Evolutionary conservation across 1,284 basidiomycete genomes (phyloP).

Genomic region (Puccinia hordei): DNA sequence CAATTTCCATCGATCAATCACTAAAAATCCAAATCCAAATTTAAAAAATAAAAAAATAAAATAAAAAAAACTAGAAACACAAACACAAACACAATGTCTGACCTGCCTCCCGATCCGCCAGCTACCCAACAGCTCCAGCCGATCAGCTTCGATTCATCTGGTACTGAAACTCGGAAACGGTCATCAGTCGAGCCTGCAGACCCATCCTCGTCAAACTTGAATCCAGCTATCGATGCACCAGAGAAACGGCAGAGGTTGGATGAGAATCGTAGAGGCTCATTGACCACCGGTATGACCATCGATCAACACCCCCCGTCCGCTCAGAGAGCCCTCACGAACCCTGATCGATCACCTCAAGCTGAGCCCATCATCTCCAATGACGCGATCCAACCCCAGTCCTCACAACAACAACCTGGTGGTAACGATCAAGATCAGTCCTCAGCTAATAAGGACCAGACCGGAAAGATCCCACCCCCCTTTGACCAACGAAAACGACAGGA

Average conservation of each 20-base stretch:
- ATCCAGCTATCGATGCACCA: background rate
- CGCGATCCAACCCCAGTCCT: background rate
- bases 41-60: too few species aligned
- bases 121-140: constrained; percentile 12
- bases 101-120: background rate
- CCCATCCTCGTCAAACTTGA: constrained; percentile 15
- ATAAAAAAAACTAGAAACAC: too few species aligned
- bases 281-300: background rate
- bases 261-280: background rate
- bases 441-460: constrained; percentile 9
- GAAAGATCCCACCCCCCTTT: constrained; percentile 10
- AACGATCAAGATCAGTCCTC: constrained; percentile 18
- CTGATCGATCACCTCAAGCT: constrained; percentile 21
- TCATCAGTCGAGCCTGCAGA: constrained; percentile 21
- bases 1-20: background rate
- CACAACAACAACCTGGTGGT: background rate
- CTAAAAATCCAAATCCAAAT: too few species aligned
- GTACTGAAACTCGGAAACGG: constrained; percentile 6
- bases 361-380: constrained; percentile 1
- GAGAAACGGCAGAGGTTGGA: constrained; percentile 31
- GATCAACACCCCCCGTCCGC: constrained; percentile 12
- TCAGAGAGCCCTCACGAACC: background rate
- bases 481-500: constrained; percentile 63
- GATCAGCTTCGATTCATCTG: background rate
- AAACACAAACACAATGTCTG: background rate